Evolutionary conservation across 768 basidiomycete species (phyloP), one percentile per base, ranked within the genome.

Genomic region (Jaapia argillacea): DNA sequence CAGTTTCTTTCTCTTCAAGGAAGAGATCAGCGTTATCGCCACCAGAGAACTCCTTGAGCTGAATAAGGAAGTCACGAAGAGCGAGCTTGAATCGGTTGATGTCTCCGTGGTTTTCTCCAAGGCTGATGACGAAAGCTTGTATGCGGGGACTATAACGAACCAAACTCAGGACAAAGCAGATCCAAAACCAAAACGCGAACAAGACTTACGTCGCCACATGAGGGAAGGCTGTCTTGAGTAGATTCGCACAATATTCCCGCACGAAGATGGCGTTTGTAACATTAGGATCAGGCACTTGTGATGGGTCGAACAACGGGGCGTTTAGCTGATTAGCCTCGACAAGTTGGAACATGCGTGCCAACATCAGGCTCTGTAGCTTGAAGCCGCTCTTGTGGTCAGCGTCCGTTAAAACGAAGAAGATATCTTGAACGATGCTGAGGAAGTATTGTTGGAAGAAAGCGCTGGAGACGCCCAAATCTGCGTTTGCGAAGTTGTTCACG

Each of bases 361-460:
- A 79, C n/a, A 98, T 72, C 52, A 88, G 68, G 53, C 85, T 87
- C 64, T 97, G 93, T 47, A 92, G 72, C 64, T 96, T 97, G 74
- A 97, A 96, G 22, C 94, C 93, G 54, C 89, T 92, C 79, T 97
- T 98, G 72, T 99, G 94, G 63, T 98, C 94, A 4, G 93, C 81
- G 59, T 99, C 94, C 24, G 93, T 97, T 36, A 99, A 72, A 33
- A 98, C 94, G 53, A 88, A 97, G 77, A 99, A 92, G 31, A 89
- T 88, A 60, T 98, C 96, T 53, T 93, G 91, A 26, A 96, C 70
- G 55, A 97, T 81, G 57, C 81, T 86, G 38, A 97, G 74, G 71
- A 86, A 91, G 65, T 92, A 98, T 60, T 87, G 85, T 60, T 90
- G 86, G 84, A 94, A 98, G 77, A 98, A 99, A 6, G 77, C 81